phyloP scores from a whole-genome alignment of 352 stramenopile species.

The Labyrinthula sp. region DNA sequence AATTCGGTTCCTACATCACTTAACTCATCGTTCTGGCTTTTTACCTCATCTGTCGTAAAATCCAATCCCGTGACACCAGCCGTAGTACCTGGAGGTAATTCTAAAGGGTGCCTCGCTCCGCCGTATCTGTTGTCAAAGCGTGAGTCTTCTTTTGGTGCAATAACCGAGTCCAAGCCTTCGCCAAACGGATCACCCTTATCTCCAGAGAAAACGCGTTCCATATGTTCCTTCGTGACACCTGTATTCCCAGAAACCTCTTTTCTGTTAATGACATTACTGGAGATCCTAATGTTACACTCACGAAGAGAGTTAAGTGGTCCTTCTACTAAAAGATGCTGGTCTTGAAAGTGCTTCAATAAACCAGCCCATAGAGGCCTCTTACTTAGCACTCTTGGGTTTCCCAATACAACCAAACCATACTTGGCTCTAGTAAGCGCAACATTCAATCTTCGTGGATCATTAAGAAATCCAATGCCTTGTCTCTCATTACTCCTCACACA shows the following conservation, averaged over 20 bases:
- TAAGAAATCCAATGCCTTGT: constrained; percentile 95
- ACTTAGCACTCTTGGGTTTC: constrained; percentile 84
- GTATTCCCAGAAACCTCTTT: background rate
- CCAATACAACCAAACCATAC: constrained; percentile 90
- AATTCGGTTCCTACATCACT: too few species aligned
- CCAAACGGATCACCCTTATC: background rate
- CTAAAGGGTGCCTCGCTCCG: too few species aligned
- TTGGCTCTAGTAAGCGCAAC: constrained; percentile 92
- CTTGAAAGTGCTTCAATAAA: constrained; percentile 88
- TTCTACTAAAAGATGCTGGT: constrained; percentile 77
- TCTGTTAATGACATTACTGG: too few species aligned
- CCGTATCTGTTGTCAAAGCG: too few species aligned
- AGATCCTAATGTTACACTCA: constrained; percentile 86
- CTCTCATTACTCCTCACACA: constrained; percentile 96
- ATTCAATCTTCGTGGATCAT: constrained; percentile 88
- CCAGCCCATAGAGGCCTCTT: constrained; percentile 89
- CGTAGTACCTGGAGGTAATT: too few species aligned
- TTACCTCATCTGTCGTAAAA: too few species aligned
- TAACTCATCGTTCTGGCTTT: too few species aligned
- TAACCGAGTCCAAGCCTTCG: too few species aligned
- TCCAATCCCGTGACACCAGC: too few species aligned
- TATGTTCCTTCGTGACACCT: background rate
- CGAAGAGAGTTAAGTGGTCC: constrained; percentile 86
- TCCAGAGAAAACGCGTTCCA: background rate
- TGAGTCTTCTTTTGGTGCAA: too few species aligned